Percentiles rank a stretch among this genome's conserved stretches.
These are phyloP conservation scores for Ophiocordyceps sinensis DNA, from an alignment of 2,329 filamentous ascomycete genomes.

Conservation along the genomic window DNA sequence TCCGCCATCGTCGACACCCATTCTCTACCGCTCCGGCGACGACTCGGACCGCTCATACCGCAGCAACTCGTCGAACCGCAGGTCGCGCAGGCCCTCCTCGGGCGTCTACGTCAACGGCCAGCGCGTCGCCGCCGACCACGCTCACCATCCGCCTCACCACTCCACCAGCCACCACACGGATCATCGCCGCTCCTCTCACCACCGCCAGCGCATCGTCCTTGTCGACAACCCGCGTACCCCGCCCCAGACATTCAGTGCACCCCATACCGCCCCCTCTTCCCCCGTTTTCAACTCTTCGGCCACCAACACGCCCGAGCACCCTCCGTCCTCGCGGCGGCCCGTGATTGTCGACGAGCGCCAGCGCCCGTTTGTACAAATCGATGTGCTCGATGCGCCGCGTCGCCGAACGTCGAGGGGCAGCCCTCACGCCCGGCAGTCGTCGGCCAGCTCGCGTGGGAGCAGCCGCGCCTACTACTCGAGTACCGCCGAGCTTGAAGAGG, in stretches of 20 bases:
- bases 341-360: constrained; percentile 24
- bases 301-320: constrained; percentile 10
- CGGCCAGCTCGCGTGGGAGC: constrained; percentile 19
- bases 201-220: constrained; percentile 28
- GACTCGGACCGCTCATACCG: constrained; percentile 20
- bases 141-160: constrained; percentile 17
- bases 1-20: constrained; percentile 20
- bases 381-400: constrained; percentile 17
- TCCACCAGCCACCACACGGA: constrained; percentile 15
- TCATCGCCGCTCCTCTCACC: constrained; percentile 6
- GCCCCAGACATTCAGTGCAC: constrained; percentile 24
- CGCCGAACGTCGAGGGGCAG: neutral
- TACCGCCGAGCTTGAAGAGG: constrained; percentile 12
- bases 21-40: constrained; percentile 20
- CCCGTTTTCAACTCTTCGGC: constrained; percentile 12
- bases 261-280: constrained; percentile 26
- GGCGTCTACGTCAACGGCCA: neutral
- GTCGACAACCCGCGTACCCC: constrained; percentile 31
- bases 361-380: constrained; percentile 18
- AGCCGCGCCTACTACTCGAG: constrained; percentile 16
- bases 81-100: neutral
- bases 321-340: constrained; percentile 13
- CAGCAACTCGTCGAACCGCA: constrained; percentile 8
- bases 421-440: constrained; percentile 20
- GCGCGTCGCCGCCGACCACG: constrained; percentile 20